Evolutionary conservation across 805 yeast species (phyloP).

Genomic region (Scheffersomyces spartinae): DNA sequence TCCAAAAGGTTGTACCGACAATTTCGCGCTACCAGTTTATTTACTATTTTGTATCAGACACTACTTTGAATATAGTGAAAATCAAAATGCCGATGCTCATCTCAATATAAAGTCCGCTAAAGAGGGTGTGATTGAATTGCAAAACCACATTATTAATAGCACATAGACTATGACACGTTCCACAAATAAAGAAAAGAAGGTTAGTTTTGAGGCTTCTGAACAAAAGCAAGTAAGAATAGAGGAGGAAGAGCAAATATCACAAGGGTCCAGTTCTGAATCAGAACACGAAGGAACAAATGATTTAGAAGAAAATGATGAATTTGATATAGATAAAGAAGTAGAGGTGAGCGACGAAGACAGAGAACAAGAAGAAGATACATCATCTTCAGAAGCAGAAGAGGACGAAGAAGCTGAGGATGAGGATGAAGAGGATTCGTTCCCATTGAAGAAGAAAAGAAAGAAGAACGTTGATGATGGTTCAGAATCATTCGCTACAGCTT

Average conservation of each 20-base stretch:
- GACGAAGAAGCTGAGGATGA: slow-evolving; percentile 12
- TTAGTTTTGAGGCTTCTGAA: too few relatives aligned
- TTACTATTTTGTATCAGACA: too few relatives aligned
- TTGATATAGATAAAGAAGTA: slow-evolving; percentile 10
- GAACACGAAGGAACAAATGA: slow-evolving; percentile 3
- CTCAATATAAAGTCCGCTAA: too few relatives aligned
- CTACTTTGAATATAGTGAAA: too few relatives aligned
- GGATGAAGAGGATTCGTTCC: slow-evolving; percentile 18
- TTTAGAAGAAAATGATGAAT: slow-evolving; percentile 11
- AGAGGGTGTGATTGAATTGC: too few relatives aligned
- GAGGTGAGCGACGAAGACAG: slow-evolving; percentile 5
- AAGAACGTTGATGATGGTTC: slow-evolving; percentile 60
- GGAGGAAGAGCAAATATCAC: slow-evolving; percentile 3
- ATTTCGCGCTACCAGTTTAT: too few relatives aligned
- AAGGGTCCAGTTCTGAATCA: slow-evolving; percentile 3
- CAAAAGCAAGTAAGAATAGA: slow-evolving; percentile 6
- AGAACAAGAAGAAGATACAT: slow-evolving; percentile 4
- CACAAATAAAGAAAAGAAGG: too few relatives aligned
- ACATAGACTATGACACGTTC: too few relatives aligned
- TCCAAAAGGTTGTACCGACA: too few relatives aligned
- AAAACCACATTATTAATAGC: too few relatives aligned
- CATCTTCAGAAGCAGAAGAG: slow-evolving; percentile 8
- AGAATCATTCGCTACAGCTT: slow-evolving; percentile 67
- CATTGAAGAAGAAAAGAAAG: slow-evolving; percentile 43
- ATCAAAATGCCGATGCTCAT: too few relatives aligned